Base-by-base conservation (phyloP, 805 yeast genomes). In the Metschnikowia gruessii region DNA sequence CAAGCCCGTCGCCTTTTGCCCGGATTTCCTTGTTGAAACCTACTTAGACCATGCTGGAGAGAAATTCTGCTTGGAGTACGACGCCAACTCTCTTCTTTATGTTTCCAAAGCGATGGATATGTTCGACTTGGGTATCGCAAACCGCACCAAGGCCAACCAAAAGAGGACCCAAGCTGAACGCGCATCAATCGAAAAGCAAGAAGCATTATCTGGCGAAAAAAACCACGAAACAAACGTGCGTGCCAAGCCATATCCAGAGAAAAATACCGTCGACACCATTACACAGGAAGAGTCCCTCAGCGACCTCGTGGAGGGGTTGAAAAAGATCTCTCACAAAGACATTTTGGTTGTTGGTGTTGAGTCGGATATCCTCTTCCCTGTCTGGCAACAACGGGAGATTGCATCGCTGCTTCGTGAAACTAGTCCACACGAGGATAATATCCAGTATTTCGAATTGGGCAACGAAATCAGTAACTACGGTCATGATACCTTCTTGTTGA, bases 31-130 rank as follows among this genome's bases (percentile, higher is more conserved):
- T 50, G 91, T 91, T 40, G 97, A 91, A 64, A 91, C 96, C 0
- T 91, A 91, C 57, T 72, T 91, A 57, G 97, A 91, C 62, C 97
- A 91, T 64, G 95, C 90, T 42, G 97, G 97, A 8, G 96, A 87
- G 62, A 91, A 91, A 72, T 90, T 91, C 72, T 87, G 95, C 52
- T 64, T 87, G 49, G 95, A 90, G 61, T 90, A 86, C 65, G 97
- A 90, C 64, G 86, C 97, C 30, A 90, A 90, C 63, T 89, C 96
- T 4, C 76, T 91, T 56, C 72, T 90, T 41, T 90, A 91, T 63
- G 80, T 91, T 11, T 85, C 91, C 50, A 91, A 91, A 65, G 96
- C 96, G 1, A 91, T 91, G 97, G 97, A 91, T 63, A 68, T 91
- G 60, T 91, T 91, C 65, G 97, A 91, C 61, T 68, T 91, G 56